Conservation (phyloP, 352 stramenopile genomes). For the Pythium brachiatum region DNA sequence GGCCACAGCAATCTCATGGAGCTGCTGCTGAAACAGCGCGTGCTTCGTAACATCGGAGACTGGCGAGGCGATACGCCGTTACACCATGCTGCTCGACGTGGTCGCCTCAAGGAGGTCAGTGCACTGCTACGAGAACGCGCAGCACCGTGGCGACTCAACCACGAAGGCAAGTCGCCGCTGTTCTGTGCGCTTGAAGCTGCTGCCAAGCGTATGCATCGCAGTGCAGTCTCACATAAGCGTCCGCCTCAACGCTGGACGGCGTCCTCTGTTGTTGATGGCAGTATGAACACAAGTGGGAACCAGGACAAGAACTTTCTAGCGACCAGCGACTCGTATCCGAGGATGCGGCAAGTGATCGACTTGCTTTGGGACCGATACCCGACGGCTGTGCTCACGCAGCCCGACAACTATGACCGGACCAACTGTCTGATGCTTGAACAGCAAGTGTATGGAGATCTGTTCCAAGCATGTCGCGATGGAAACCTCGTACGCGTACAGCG, state of each 20-base stretch:
- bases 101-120: conserved; percentile 51
- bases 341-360: conserved; percentile 65
- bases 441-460: conserved; percentile 53
- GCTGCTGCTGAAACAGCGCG: conserved; percentile 40
- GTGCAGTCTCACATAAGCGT: conserved; percentile 12
- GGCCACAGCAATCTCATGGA: conserved; percentile 52
- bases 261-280: background rate
- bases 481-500: conserved; percentile 56
- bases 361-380: conserved; percentile 58
- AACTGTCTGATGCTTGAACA: conserved; percentile 51
- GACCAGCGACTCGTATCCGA: conserved; percentile 36
- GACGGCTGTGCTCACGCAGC: conserved; percentile 24
- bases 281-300: conserved; percentile 1
- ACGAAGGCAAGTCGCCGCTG: conserved; percentile 51
- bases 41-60: conserved; percentile 44
- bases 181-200: conserved; percentile 51
- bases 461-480: conserved; percentile 45
- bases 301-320: conserved; percentile 40
- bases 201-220: conserved; percentile 18
- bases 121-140: conserved; percentile 45
- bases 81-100: conserved; percentile 47
- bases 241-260: conserved; percentile 11
- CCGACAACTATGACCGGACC: conserved; percentile 31
- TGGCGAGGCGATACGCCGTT: conserved; percentile 49
- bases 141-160: conserved; percentile 37